Evolutionary conservation across 2,329 filamentous ascomycete genomes (phyloP).

Genomic region (Pleurostoma richardsiae): DNA sequence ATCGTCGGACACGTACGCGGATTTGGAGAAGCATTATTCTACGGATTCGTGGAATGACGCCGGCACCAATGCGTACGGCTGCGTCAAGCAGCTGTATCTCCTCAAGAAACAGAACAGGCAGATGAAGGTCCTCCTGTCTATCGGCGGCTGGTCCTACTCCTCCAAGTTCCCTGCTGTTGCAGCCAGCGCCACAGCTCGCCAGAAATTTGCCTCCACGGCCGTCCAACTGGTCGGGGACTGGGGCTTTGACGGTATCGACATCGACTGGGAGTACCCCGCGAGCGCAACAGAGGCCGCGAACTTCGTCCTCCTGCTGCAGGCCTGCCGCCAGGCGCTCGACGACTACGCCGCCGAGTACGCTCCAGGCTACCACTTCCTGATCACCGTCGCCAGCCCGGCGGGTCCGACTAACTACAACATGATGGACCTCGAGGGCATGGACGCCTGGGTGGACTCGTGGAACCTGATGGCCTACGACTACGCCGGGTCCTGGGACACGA

Average conservation of each 20-base stretch:
- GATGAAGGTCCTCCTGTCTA: slow-evolving; percentile 73
- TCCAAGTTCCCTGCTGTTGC: slow-evolving; percentile 61
- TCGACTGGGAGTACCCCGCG: slow-evolving; percentile 52
- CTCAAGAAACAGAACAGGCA: slow-evolving; percentile 73
- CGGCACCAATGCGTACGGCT: slow-evolving; percentile 68
- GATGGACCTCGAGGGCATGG: slow-evolving; percentile 40
- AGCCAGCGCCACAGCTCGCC: slow-evolving; percentile 55
- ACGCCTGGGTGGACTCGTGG: slow-evolving; percentile 45
- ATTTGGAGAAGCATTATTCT: slow-evolving; percentile 64
- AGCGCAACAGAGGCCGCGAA: slow-evolving; percentile 30
- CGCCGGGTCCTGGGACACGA: slow-evolving; percentile 59
- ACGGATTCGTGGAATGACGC: slow-evolving; percentile 56
- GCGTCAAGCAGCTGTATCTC: slow-evolving; percentile 69
- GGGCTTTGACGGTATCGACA: slow-evolving; percentile 52
- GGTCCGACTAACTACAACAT: slow-evolving; percentile 36
- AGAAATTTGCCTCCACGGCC: slow-evolving; percentile 62
- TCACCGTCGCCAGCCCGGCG: slow-evolving; percentile 29
- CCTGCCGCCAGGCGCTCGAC: slow-evolving; percentile 30
- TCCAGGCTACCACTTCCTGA: slow-evolving; percentile 22
- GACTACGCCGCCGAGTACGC: slow-evolving; percentile 19
- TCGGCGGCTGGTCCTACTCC: slow-evolving; percentile 78
- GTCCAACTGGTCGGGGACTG: slow-evolving; percentile 66
- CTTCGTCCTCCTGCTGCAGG: slow-evolving; percentile 35
- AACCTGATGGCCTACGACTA: slow-evolving; percentile 66
- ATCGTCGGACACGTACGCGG: slow-evolving; percentile 59